Evolutionary conservation across 2,329 filamentous ascomycete species (phyloP).

Genomic region (Verticillium albo-atrum): DNA sequence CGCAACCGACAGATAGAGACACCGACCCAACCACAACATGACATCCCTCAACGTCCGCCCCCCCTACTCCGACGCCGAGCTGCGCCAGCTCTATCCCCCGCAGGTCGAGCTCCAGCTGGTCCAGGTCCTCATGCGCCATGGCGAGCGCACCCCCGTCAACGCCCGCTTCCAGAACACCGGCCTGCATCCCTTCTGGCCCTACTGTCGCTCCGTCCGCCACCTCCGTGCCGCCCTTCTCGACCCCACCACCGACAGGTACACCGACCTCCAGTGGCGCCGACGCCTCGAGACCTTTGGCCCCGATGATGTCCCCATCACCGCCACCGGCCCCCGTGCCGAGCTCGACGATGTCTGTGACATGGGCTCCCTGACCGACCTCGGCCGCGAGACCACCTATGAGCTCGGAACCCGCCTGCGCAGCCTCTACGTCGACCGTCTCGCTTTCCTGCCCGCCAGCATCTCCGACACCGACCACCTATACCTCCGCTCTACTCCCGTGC

Average conservation of each 20-base stretch:
- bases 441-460: conserved; percentile 61
- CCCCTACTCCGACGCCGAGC: conserved; percentile 77
- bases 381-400: conserved; percentile 65
- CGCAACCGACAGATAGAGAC: background rate
- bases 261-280: conserved; percentile 57
- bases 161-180: conserved; percentile 81
- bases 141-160: conserved; percentile 78
- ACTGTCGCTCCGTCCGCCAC: conserved; percentile 73
- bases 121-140: conserved; percentile 78
- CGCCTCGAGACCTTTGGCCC: conserved; percentile 78
- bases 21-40: conserved; percentile 46
- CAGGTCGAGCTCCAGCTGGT: conserved; percentile 81
- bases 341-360: conserved; percentile 78
- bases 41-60: conserved; percentile 69
- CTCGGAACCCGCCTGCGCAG: conserved; percentile 64
- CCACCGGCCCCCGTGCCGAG: conserved; percentile 62
- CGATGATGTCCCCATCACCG: conserved; percentile 65
- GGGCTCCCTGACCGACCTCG: conserved; percentile 72
- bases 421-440: conserved; percentile 71
- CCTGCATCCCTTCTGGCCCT: conserved; percentile 75
- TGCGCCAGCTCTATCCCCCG: conserved; percentile 74
- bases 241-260: conserved; percentile 32
- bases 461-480: conserved; percentile 56
- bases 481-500: conserved; percentile 69
- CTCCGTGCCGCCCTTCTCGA: conserved; percentile 53